A percentile compares a stretch with the other conserved stretches of the same genome.
phyloP scores from a whole-genome alignment of 805 yeast species.

The Candida morakotiae region DNA sequence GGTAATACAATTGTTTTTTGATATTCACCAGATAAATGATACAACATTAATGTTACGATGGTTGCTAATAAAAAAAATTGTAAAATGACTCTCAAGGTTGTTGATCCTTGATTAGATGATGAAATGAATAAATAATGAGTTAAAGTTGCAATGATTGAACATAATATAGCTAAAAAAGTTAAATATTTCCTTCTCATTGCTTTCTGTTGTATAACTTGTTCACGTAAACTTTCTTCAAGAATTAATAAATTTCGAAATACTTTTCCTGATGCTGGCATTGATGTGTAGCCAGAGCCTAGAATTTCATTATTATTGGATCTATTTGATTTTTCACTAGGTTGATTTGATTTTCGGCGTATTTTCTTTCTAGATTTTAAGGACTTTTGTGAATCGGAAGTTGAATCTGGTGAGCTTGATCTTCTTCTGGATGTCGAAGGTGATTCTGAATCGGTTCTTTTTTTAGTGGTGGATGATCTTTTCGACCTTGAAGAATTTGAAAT shows the following conservation, averaged over 20 bases:
- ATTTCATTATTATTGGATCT: constrained; percentile 9
- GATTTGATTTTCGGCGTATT: constrained; percentile 20
- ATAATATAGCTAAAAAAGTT: constrained; percentile 42
- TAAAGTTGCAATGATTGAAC: constrained; percentile 37
- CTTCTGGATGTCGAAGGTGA: not conserved
- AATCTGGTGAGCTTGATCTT: constrained; percentile 5
- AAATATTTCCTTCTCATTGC: constrained; percentile 60
- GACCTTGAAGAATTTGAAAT: not conserved
- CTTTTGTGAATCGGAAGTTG: constrained; percentile 16
- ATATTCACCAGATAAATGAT: constrained; percentile 87
- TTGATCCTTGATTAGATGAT: constrained; percentile 23
- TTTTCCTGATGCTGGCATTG: constrained; percentile 56
- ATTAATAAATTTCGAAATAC: constrained; percentile 78
- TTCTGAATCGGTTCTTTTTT: constrained; percentile 3
- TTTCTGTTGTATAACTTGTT: constrained; percentile 73
- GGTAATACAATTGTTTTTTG: constrained; percentile 80
- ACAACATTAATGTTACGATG: constrained; percentile 65
- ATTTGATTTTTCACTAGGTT: constrained; percentile 10
- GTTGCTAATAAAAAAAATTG: constrained; percentile 60
- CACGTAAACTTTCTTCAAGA: constrained; percentile 79
- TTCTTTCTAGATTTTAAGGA: constrained; percentile 15
- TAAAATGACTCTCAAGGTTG: constrained; percentile 27
- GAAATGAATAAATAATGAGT: constrained; percentile 34
- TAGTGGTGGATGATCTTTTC: not conserved
- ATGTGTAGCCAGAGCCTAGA: constrained; percentile 25